Percentiles rank a stretch among this genome's conserved stretches.
Conservation (phyloP, 495 filamentous ascomycete genomes). For the Achaetomiella virescens region DNA sequence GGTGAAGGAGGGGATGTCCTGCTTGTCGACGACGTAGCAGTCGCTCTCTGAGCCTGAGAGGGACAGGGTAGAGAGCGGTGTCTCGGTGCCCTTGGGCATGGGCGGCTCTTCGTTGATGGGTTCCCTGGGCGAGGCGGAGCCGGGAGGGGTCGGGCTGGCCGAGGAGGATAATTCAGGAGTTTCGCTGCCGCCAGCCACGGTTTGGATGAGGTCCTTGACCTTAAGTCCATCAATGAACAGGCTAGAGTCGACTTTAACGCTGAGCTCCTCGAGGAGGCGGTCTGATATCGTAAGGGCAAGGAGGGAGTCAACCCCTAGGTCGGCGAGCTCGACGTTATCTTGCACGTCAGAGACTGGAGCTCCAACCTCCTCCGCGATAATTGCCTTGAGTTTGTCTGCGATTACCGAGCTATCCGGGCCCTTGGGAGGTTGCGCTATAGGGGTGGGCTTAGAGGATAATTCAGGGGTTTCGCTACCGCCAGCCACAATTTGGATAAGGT, state of each 20-base stretch:
- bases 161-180: no score
- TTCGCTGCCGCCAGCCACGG: no score
- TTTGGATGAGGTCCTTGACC: slow-evolving; percentile 11
- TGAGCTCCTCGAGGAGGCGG: not conserved
- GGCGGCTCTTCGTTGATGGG: no score
- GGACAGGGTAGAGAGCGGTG: not conserved
- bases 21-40: no score
- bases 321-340: slow-evolving; percentile 31
- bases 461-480: no score
- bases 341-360: slow-evolving; percentile 44
- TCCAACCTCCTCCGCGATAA: slow-evolving; percentile 50
- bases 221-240: slow-evolving; percentile 35
- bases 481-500: no score
- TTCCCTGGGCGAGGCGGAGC: no score
- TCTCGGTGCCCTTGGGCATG: no score
- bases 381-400: not conserved
- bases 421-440: no score
- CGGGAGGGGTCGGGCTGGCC: no score
- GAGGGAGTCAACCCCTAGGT: slow-evolving; percentile 44
- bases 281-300: slow-evolving; percentile 27
- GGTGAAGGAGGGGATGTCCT: no score
- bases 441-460: no score
- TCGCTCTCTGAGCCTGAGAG: not conserved
- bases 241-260: slow-evolving; percentile 19
- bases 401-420: not conserved